A percentile compares a stretch with the other conserved stretches of the same genome.
These are phyloP conservation scores for Hippophae tibetana DNA, from an alignment of 306 rosid genomes.

Conservation along the genomic window DNA sequence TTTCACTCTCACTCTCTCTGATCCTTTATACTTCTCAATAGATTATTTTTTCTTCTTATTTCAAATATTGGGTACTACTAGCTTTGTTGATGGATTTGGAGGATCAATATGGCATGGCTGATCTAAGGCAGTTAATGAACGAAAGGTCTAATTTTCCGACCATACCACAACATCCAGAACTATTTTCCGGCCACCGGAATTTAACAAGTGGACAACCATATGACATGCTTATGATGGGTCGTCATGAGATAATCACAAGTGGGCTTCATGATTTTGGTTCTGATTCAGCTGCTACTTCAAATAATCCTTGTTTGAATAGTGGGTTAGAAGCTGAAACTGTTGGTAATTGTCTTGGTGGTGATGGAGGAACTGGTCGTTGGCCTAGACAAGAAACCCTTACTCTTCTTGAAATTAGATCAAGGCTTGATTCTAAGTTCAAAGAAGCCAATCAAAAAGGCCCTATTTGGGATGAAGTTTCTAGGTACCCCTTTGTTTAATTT, in stretches of 20 bases:
- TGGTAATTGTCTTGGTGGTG: slow-evolving; percentile 35
- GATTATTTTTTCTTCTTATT: background rate
- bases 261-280: slow-evolving; percentile 42
- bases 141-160: slow-evolving; percentile 39
- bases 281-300: slow-evolving; percentile 24
- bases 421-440: slow-evolving; percentile 82
- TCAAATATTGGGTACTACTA: background rate
- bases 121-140: slow-evolving; percentile 55
- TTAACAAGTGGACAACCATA: slow-evolving; percentile 18
- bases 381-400: slow-evolving; percentile 97
- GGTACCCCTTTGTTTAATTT: slow-evolving; percentile 29
- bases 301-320: slow-evolving; percentile 25
- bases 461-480: slow-evolving; percentile 93
- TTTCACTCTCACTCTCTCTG: slow-evolving; percentile 12
- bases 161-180: slow-evolving; percentile 34
- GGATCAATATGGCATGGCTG: slow-evolving; percentile 40
- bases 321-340: slow-evolving; percentile 51
- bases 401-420: slow-evolving; percentile 92
- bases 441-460: slow-evolving; percentile 97
- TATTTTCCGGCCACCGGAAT: slow-evolving; percentile 43
- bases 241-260: slow-evolving; percentile 41
- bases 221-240: slow-evolving; percentile 62
- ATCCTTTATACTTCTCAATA: slow-evolving; percentile 6
- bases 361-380: slow-evolving; percentile 66
- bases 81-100: slow-evolving; percentile 51